Evolutionary conservation across 345 rosid genomes (phyloP).

Genomic region (Salix suchowensis): DNA sequence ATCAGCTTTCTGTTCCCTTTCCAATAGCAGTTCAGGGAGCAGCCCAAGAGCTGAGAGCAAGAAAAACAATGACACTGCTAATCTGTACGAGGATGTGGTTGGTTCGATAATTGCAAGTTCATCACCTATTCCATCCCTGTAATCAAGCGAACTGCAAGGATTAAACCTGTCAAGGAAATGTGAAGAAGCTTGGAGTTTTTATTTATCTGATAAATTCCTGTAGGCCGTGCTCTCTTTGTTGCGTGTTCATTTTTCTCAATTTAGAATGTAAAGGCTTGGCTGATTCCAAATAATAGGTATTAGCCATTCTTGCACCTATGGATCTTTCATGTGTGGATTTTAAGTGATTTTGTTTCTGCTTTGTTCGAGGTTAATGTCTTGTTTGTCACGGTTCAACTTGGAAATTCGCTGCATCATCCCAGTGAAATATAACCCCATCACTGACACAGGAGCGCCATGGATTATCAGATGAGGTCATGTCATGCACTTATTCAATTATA

Average conservation of each 20-base stretch:
- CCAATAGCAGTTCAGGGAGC: conserved; percentile 60
- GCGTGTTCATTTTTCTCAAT: conserved; percentile 3
- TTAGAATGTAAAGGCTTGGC: conserved; percentile 9
- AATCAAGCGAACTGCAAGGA: background rate
- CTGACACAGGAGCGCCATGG: background rate
- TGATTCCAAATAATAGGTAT: conserved; percentile 2
- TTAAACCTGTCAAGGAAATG: background rate
- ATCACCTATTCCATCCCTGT: conserved; percentile 22
- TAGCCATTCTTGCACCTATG: background rate
- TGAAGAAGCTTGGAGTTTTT: background rate
- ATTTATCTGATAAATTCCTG: background rate
- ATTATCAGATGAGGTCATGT: background rate
- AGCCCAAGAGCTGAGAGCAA: conserved; percentile 44
- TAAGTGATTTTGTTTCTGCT: background rate
- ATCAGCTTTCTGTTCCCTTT: conserved; percentile 45
- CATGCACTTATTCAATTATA: background rate
- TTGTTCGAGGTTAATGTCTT: background rate
- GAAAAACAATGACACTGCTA: conserved; percentile 30
- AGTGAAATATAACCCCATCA: background rate
- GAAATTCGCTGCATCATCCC: too few species aligned
- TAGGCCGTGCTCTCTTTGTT: conserved; percentile 3
- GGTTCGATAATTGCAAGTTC: conserved; percentile 27
- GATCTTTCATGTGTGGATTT: conserved; percentile 17
- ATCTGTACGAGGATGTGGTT: conserved; percentile 24
- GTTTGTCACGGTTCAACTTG: background rate